phyloP scores from a whole-genome alignment of 192 early-diverging fungal genomes.

The Gamsiella multidivaricata region DNA sequence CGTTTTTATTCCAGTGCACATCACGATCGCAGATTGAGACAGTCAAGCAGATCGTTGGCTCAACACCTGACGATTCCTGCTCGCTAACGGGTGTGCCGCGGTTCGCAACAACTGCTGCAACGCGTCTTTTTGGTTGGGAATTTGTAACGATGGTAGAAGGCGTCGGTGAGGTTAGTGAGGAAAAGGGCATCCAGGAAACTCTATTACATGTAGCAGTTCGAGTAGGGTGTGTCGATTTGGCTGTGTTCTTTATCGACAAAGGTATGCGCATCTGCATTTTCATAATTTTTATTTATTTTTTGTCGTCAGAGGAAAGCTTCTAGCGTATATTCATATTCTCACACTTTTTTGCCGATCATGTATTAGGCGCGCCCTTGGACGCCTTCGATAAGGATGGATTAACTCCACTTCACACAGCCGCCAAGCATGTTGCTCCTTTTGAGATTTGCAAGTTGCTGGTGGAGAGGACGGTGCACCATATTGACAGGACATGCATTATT shows the following conservation, averaged over 20 bases:
- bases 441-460: conserved; percentile 47
- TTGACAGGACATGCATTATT: conserved; percentile 49
- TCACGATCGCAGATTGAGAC: conserved; percentile 45
- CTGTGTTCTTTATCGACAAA: conserved; percentile 44
- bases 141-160: conserved; percentile 49
- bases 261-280: conserved; percentile 15
- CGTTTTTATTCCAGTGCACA: conserved; percentile 53
- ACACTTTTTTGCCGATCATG: neutral
- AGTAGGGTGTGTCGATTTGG: conserved; percentile 46
- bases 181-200: conserved; percentile 52
- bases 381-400: conserved; percentile 53
- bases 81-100: conserved; percentile 43
- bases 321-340: neutral
- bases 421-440: conserved; percentile 38
- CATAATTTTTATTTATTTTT: too few relatives aligned
- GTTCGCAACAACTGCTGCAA: conserved; percentile 48
- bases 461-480: conserved; percentile 48
- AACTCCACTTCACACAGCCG: conserved; percentile 54
- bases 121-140: conserved; percentile 53
- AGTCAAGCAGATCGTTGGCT: conserved; percentile 46
- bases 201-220: conserved; percentile 53
- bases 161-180: conserved; percentile 51
- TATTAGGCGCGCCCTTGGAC: conserved; percentile 49
- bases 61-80: conserved; percentile 38
- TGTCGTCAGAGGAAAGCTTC: too few relatives aligned